A percentile compares a stretch with the other conserved stretches of the same genome.
Evolutionary conservation across 805 yeast species (phyloP).

Genomic region (Saturnispora sanitii): DNA sequence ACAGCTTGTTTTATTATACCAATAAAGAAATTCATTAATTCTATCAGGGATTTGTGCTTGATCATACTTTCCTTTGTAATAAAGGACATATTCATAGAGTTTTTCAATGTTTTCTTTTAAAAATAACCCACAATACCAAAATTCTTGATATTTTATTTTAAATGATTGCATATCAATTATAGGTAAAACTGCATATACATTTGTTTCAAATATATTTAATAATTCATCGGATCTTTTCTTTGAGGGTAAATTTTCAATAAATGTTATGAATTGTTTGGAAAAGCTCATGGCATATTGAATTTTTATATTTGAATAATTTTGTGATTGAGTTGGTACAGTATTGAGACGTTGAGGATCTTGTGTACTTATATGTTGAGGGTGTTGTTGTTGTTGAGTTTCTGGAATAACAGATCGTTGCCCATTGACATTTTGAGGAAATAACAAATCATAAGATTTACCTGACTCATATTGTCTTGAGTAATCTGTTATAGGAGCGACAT

Average conservation of each 20-base stretch:
- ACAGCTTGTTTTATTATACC: conserved; percentile 33
- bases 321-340: background rate
- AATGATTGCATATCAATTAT: conserved; percentile 40
- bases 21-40: conserved; percentile 27
- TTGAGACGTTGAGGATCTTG: background rate
- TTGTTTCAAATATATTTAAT: conserved; percentile 36
- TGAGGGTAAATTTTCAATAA: conserved; percentile 30
- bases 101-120: conserved; percentile 17
- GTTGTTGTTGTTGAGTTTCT: background rate
- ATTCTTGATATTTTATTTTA: conserved; percentile 30
- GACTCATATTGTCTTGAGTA: background rate
- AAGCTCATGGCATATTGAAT: conserved; percentile 7
- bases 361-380: no score
- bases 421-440: background rate
- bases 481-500: no score
- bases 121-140: conserved; percentile 34
- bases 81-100: conserved; percentile 13
- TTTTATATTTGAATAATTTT: background rate
- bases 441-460: background rate
- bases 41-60: conserved; percentile 11
- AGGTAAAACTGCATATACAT: conserved; percentile 49
- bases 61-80: conserved; percentile 8
- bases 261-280: conserved; percentile 25
- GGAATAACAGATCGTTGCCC: background rate
- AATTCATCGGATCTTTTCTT: conserved; percentile 41